Percentiles rank a stretch among this genome's conserved stretches.
phyloP scores from a whole-genome alignment of 1,139 yeast genomes.

The Candida sp. region DNA sequence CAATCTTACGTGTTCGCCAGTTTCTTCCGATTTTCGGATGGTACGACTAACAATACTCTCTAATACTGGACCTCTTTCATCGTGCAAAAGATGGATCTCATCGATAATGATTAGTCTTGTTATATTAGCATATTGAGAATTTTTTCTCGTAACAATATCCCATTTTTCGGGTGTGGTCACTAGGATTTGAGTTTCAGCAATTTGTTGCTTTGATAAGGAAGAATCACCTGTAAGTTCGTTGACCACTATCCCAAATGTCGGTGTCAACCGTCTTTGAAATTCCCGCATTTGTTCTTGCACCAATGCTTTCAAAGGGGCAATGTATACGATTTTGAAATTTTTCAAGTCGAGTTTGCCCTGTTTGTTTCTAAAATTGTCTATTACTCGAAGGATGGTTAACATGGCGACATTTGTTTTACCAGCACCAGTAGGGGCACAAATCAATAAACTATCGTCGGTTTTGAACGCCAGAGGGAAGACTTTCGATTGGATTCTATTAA shows the following conservation, averaged over 20 bases:
- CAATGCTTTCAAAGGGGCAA: constrained; percentile 92
- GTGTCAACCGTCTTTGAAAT: constrained; percentile 64
- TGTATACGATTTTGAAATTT: constrained; percentile 77
- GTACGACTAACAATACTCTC: constrained; percentile 86
- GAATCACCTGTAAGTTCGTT: constrained; percentile 93
- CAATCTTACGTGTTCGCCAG: constrained; percentile 53
- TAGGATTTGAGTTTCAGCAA: constrained; percentile 73
- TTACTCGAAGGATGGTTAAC: constrained; percentile 64
- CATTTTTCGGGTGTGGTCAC: constrained; percentile 97
- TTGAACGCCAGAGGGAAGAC: constrained; percentile 77
- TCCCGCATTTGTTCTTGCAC: constrained; percentile 95
- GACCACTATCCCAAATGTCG: constrained; percentile 66
- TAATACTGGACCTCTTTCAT: constrained; percentile 92
- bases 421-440: constrained; percentile 99
- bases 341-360: constrained; percentile 50
- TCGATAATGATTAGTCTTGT: constrained; percentile 82
- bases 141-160: constrained; percentile 94
- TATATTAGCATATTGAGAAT: constrained; percentile 55
- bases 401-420: constrained; percentile 97
- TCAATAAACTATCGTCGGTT: constrained; percentile 65
- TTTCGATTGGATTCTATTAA: constrained; percentile 82
- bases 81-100: constrained; percentile 92
- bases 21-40: constrained; percentile 42
- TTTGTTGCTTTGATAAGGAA: constrained; percentile 72
- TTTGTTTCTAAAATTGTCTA: constrained; percentile 50